Evolutionary conservation across 2,329 filamentous ascomycete genomes (phyloP), one percentile per base, ranked within the genome.

Genomic region (Monosporascus sp.): DNA sequence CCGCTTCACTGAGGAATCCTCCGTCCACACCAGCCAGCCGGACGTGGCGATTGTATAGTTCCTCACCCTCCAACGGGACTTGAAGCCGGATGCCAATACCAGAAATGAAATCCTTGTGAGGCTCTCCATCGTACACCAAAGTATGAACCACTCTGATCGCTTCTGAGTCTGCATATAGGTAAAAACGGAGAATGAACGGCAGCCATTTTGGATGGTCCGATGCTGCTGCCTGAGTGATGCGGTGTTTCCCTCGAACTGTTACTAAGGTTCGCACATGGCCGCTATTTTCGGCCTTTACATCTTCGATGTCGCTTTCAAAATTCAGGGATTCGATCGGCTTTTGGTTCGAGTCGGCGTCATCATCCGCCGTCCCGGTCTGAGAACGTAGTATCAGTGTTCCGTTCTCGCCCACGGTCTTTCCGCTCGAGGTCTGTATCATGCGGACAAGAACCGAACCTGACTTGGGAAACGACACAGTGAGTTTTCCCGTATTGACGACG

Each of bases 31-130:
- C 81, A 0, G 79, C 76, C 20, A 86, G 71, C 8, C 81, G 71
- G 6, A 86, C 64, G 52, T 86, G 82, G 2, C 82, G 79, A 63
- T 86, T 75, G 61, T 83, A 83, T 7, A 78, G 61, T 54, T 81
- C 72, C 38, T 82, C 77, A 0, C 67, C 73, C 2, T 68, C 67
- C 0, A 86, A 69, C 0, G 82, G 82, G 0, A 86, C 75, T 9
- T 77, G 69, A 44, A 85, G 82, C 1, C 72, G 74, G 9, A 85
- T 66, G 2, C 81, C 82, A 3, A 85, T 69, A 0, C 77, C 80
- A 0, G 73, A 69, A 50, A 84, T 74, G 57, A 83, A 81, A 52
- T 81, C 75, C 22, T 72, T 71, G 3, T 73, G 65, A 1, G 73
- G 62, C 5, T 79, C 68, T 2, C 75, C 77, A 41, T 85, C 79